A percentile compares a stretch with the other conserved stretches of the same genome.
Conservation (phyloP, 2,329 filamentous ascomycete genomes). For the Trichothecium sympodiale region DNA sequence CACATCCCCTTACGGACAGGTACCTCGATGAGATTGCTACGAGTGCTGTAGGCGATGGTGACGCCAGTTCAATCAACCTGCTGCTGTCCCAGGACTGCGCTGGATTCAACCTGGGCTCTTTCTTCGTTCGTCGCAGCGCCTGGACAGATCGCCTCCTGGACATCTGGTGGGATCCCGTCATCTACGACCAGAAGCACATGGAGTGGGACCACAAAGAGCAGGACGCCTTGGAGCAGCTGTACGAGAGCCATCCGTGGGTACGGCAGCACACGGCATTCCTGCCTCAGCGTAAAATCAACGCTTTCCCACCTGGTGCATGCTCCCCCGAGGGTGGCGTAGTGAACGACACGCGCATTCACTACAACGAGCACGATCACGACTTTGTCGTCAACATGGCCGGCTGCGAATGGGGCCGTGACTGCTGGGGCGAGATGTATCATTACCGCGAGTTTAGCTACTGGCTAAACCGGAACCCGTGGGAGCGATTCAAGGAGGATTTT, state of each 20-base stretch:
- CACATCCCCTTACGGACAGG: conserved; percentile 62
- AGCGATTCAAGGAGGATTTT: conserved; percentile 59
- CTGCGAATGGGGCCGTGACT: conserved; percentile 93
- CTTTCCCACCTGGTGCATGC: conserved; percentile 85
- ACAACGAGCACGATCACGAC: conserved; percentile 73
- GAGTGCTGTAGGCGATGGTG: conserved; percentile 67
- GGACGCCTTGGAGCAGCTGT: conserved; percentile 86
- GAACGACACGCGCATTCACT: conserved; percentile 71
- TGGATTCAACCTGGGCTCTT: conserved; percentile 93
- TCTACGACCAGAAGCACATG: conserved; percentile 98
- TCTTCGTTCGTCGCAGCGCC: conserved; percentile 74
- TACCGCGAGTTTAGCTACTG: conserved; percentile 86
- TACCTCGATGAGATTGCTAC: conserved; percentile 68
- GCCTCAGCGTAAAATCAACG: conserved; percentile 85
- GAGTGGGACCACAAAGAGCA: conserved; percentile 99
- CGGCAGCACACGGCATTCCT: conserved; percentile 81
- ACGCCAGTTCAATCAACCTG: conserved; percentile 70
- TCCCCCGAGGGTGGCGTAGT: conserved; percentile 48
- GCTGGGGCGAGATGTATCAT: conserved; percentile 95
- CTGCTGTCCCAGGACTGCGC: conserved; percentile 87
- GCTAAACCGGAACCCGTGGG: conserved; percentile 76
- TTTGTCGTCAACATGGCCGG: conserved; percentile 98
- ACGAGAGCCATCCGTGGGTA: conserved; percentile 85
- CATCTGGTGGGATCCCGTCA: conserved; percentile 96
- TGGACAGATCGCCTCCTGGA: conserved; percentile 91